Conservation (phyloP, 305 asterid species). For the Striga hermonthica region DNA sequence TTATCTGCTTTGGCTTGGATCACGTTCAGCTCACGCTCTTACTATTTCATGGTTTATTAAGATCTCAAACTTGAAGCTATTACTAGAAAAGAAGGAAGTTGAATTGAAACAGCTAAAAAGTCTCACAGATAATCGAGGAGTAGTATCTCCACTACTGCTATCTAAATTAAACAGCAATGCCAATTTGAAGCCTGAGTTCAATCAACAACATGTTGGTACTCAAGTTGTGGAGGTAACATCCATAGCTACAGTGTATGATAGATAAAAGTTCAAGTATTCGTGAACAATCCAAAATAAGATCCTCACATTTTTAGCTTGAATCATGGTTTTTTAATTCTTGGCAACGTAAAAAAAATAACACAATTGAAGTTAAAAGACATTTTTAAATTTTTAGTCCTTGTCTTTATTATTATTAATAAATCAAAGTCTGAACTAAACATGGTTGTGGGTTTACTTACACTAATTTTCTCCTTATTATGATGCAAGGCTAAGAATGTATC, state of each 20-base stretch:
- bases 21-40: conserved; percentile 28
- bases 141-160: conserved; percentile 67
- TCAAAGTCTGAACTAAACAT: no score
- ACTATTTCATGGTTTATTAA: conserved; percentile 33
- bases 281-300: conserved; percentile 14
- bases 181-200: conserved; percentile 42
- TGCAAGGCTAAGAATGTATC: no score
- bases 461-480: no score
- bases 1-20: conserved; percentile 23
- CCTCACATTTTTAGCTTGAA: conserved; percentile 15
- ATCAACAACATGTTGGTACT: conserved; percentile 48
- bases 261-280: conserved; percentile 6
- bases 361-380: no score
- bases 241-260: neutral
- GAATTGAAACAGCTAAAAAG: conserved; percentile 70
- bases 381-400: no score
- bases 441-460: no score
- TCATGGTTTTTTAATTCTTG: neutral
- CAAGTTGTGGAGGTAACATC: conserved; percentile 57
- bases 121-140: conserved; percentile 48
- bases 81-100: conserved; percentile 77
- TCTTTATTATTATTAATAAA: no score
- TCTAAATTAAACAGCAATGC: conserved; percentile 44
- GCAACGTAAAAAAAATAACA: no score
- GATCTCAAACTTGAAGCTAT: conserved; percentile 80